These are phyloP conservation scores for Trichoderma orchidacearum DNA, from an alignment of 495 filamentous ascomycete genomes.

Conservation along the genomic window DNA sequence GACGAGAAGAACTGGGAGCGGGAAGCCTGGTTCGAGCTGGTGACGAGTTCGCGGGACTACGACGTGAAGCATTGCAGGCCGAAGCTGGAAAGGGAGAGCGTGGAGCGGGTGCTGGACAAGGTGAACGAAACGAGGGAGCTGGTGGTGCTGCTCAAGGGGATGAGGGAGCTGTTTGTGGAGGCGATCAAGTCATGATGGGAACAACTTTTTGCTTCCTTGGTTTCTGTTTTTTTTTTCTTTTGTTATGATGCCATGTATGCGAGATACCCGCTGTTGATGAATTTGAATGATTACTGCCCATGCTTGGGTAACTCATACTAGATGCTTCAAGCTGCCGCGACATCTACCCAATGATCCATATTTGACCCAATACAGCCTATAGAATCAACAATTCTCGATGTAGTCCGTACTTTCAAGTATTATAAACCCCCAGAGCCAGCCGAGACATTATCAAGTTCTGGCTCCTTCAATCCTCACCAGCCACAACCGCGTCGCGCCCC, in stretches of 20 bases:
- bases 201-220: too few species aligned
- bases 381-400: too few species aligned
- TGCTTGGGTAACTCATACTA: background rate
- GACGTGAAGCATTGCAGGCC: slow-evolving; percentile 64
- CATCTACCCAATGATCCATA: too few species aligned
- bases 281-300: background rate
- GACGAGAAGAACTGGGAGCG: slow-evolving; percentile 77
- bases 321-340: background rate
- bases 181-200: slow-evolving; percentile 30
- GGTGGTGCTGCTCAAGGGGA: slow-evolving; percentile 70
- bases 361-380: too few species aligned
- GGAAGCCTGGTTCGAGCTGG: slow-evolving; percentile 89
- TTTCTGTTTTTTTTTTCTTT: background rate
- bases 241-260: background rate
- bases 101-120: slow-evolving; percentile 58
- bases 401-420: too few species aligned
- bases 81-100: slow-evolving; percentile 59
- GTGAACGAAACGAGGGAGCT: slow-evolving; percentile 79
- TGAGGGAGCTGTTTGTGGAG: slow-evolving; percentile 74
- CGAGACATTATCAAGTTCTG: too few species aligned
- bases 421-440: too few species aligned
- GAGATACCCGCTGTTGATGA: background rate
- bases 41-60: slow-evolving; percentile 69
- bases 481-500: background rate
- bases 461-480: background rate